Percentiles rank a stretch among this genome's conserved stretches.
Conservation (phyloP, 257 asterid genomes). For the Coffea eugenioides region DNA sequence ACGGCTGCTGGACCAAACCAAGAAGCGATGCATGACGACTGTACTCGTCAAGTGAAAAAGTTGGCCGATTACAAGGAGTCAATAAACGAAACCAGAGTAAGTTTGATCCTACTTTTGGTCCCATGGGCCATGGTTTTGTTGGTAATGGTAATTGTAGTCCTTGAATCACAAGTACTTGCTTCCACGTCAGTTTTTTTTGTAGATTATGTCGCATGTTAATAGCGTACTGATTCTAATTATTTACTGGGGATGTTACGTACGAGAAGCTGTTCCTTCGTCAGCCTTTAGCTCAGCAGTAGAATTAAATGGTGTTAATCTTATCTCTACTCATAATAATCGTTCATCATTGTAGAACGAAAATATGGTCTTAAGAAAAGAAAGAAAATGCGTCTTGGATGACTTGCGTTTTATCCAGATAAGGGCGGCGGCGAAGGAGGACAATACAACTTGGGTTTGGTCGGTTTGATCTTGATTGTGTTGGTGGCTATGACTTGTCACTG, state of each 20-base stretch:
- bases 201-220: not conserved
- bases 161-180: not conserved
- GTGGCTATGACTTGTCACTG: not conserved
- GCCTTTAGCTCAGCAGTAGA: too few species aligned
- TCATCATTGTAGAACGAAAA: not conserved
- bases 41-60: not conserved
- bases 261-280: not conserved
- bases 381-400: too few species aligned
- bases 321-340: not conserved
- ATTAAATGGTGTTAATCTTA: not conserved
- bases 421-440: constrained; percentile 15
- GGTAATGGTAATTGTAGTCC: not conserved
- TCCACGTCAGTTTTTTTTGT: not conserved
- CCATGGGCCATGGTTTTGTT: not conserved
- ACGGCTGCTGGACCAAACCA: not conserved
- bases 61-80: not conserved
- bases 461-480: constrained; percentile 9
- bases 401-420: not conserved
- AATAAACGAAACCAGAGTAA: not conserved
- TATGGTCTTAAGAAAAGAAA: constrained; percentile 9
- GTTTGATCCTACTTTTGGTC: not conserved
- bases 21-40: not conserved
- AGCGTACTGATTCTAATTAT: not conserved
- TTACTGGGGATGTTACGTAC: not conserved
- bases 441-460: constrained; percentile 1